Conservation (phyloP, 371 early-diverging fungal genomes). For the Lichtheimia hyalospora region DNA sequence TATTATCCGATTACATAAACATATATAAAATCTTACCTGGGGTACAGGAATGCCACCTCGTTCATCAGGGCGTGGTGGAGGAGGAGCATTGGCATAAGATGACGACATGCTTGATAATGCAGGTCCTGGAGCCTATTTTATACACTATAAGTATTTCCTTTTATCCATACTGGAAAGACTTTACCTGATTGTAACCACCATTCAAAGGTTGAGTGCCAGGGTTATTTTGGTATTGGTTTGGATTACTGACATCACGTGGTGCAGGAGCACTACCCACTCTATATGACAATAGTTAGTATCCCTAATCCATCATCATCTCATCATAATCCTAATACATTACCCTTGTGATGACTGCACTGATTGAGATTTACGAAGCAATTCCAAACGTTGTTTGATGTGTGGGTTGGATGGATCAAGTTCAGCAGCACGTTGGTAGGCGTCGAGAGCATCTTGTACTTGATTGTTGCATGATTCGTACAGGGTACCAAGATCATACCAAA, state of each 20-base stretch:
- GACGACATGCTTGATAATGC: constrained; percentile 39
- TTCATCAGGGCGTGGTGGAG: constrained; percentile 21
- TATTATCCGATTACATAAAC: background rate
- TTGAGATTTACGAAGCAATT: constrained; percentile 61
- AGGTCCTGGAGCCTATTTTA: constrained; percentile 28
- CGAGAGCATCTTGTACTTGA: constrained; percentile 94
- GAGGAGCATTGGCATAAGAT: constrained; percentile 11
- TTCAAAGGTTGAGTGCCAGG: constrained; percentile 30
- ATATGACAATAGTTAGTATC: constrained; percentile 10
- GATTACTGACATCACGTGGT: constrained; percentile 64
- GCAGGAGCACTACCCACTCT: constrained; percentile 53
- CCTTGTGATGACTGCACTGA: constrained; percentile 76
- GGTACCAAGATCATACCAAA: constrained; percentile 96
- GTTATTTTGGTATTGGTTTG: constrained; percentile 46
- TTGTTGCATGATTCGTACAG: constrained; percentile 98
- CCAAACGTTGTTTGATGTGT: constrained; percentile 86
- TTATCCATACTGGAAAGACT: background rate
- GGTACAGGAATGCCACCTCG: constrained; percentile 29
- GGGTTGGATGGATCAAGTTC: constrained; percentile 58
- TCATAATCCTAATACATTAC: constrained; percentile 44
- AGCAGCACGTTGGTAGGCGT: constrained; percentile 91
- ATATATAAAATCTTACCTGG: constrained; percentile 16
- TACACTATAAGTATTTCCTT: background rate
- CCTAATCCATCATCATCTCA: background rate
- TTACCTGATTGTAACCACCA: constrained; percentile 29